Evolutionary conservation across 176 grass and related monocot species (phyloP), one percentile per base, ranked within the genome.

Genomic region (Juncus inflexus): DNA sequence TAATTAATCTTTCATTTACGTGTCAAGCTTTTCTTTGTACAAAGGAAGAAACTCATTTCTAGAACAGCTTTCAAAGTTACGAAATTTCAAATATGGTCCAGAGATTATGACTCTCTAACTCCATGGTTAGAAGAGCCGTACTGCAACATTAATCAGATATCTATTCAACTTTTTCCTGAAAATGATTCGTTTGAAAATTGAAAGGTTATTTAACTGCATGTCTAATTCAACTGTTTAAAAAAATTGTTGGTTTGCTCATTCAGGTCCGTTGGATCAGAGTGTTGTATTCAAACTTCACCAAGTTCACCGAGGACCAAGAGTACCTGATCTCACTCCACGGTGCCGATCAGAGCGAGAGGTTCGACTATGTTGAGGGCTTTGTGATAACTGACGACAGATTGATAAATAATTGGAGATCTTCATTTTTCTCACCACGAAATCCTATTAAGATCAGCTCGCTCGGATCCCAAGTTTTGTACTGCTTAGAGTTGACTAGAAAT

Each of bases 351-450:
- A 62, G 73, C 28, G 65, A 75, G 11, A 81, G 77, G 64, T 99
- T 99, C 61, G 85, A 99, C 74, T 99, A 99, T 66, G 80, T 99
- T 1, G 94, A 99, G 61, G 94, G 94, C 37, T 89, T 99, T 64
- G 94, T 99, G 38, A 84, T 92, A 39, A 83, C 84, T 38, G 88
- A 90, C 72, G 94, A 99, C 60, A 89, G 88, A 35, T 80, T 92
- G 43, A 91, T 99, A 80, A 99, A 99, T 82, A 99, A 92, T 77
- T 92, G 94, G 94, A 79, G 94, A 50, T 99, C 94, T 7, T 99
- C 94, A 64, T 99, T 99, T 80, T 99, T 99, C 94, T 99, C 94
- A 37, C 85, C 85, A 3, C 78, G 79, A 81, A 99, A 99, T 66
- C 85, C 94, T 0, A 86, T 99, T 11, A 99, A 99, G 75, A 59